Evolutionary conservation across 2,329 filamentous ascomycete species (phyloP), one percentile per base, ranked within the genome.

Genomic region (Cryphonectria nitschkei): DNA sequence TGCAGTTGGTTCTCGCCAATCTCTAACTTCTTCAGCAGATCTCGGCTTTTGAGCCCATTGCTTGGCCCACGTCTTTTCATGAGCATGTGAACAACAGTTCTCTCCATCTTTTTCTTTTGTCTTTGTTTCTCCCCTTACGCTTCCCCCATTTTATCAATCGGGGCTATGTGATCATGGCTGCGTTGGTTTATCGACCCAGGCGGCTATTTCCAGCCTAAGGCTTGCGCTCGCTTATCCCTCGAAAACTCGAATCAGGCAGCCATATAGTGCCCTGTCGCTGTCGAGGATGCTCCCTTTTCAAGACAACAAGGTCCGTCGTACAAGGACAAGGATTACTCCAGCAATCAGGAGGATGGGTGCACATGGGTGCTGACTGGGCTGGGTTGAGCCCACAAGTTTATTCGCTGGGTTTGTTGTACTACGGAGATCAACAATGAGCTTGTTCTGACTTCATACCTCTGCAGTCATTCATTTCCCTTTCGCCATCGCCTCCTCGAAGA

Each of bases 1-100:
- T 50, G 46, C 46, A n/a, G 46, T 50, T 50, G 46, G 46, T 50
- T 52, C 41, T 50, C 58, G 58, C 58, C 58, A 39, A 39, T 39
- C 58, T 39, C 16, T 50, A 9, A 6, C 37, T 39, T 50, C 19
- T 50, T 50, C 16, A 50, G 5, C 43, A 50, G 46, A 50, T 50
- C 46, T 50, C 46, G 9, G 46, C 7, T 22, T 8, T 4, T 26
- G 7, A 37, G 22, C 19, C 34, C 32, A 19, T 37, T 29, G 29
- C 22, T 50, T n/a, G 22, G 43, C 43, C 43, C n/a, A n/a, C 22
- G 22, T n/a, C 46, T 50, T 50, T 3, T 8, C 16, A n/a, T 3
- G 16, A 22, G 16, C 43, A 50, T 50, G 43, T 22, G 19, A 50
- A 50, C 16, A 50, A 22, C 19, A 8, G 16, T n/a, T n/a, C 43